Evolutionary conservation across 73 alveolate genomes (phyloP).

Genomic region (Effrenium voratum): DNA sequence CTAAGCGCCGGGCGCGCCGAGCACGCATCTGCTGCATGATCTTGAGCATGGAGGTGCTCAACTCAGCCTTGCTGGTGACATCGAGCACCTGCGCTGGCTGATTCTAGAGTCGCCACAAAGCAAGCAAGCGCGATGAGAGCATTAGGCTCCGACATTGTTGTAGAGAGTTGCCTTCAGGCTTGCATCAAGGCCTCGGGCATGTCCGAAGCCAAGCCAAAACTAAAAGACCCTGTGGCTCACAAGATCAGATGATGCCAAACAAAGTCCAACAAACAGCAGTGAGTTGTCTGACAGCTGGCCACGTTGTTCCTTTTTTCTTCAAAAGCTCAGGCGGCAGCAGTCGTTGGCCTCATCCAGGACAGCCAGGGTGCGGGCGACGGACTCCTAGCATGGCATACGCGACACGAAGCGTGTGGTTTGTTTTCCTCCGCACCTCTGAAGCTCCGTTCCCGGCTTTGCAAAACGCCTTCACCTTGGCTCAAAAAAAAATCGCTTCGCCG

Average conservation of each 20-base stretch:
- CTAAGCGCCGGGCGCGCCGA: slow-evolving; percentile 11
- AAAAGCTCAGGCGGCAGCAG: background rate
- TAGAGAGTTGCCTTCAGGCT: slow-evolving; percentile 59
- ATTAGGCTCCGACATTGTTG: slow-evolving; percentile 24
- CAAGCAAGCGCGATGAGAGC: background rate
- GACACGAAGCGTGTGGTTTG: background rate
- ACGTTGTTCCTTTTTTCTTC: too few relatives aligned
- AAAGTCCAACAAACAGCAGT: too few relatives aligned
- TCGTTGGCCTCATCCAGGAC: slow-evolving; percentile 56
- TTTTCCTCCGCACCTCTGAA: background rate
- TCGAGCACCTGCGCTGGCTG: background rate
- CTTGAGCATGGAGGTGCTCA: slow-evolving; percentile 30
- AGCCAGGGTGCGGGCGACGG: slow-evolving; percentile 40
- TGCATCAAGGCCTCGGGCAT: slow-evolving; percentile 19
- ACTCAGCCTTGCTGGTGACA: slow-evolving; percentile 14
- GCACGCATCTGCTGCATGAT: slow-evolving; percentile 82
- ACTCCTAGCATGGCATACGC: slow-evolving; percentile 10
- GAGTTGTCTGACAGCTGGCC: too few relatives aligned
- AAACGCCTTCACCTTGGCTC: slow-evolving; percentile 52
- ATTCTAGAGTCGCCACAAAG: background rate
- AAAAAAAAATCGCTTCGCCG: background rate
- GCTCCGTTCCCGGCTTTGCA: slow-evolving; percentile 28
- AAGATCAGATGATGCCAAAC: background rate
- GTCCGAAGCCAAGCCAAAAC: background rate
- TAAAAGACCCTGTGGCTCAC: background rate